Conservation (phyloP, 495 filamentous ascomycete genomes). For the Podospora anserina region DNA sequence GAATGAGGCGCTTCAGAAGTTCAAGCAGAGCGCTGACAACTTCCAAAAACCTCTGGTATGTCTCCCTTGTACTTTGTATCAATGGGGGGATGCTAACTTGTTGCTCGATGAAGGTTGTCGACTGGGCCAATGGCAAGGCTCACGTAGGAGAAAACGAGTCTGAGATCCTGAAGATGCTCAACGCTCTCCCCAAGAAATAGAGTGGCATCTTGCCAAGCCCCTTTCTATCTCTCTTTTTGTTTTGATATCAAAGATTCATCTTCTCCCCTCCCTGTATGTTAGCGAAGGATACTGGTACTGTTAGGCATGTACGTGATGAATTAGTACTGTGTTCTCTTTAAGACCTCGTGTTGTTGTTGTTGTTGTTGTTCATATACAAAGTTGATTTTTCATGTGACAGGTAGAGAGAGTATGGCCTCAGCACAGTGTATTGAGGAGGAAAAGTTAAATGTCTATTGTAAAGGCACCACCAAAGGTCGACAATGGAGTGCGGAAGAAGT, state of each 20-base stretch:
- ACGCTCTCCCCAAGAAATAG: slow-evolving; percentile 49
- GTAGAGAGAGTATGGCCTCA: not conserved
- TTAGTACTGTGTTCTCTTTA: not conserved
- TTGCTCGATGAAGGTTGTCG: slow-evolving; percentile 60
- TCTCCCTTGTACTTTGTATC: slow-evolving; percentile 8
- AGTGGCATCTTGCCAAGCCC: not conserved
- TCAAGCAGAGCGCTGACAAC: slow-evolving; percentile 55
- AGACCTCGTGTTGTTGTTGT: not conserved
- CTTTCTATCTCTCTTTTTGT: not conserved
- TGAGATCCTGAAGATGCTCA: slow-evolving; percentile 77
- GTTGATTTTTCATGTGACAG: not conserved
- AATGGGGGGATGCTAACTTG: slow-evolving; percentile 14
- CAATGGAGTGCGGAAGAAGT: not conserved
- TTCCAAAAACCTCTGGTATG: slow-evolving; percentile 73
- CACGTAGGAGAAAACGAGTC: slow-evolving; percentile 74
- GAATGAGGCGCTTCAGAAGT: slow-evolving; percentile 72
- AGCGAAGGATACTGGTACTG: not conserved
- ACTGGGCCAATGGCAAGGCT: slow-evolving; percentile 88
- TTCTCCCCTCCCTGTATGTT: slow-evolving; percentile 8
- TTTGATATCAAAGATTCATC: slow-evolving; percentile 7
- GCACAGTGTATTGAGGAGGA: not conserved
- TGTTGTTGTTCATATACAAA: not conserved
- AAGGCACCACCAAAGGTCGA: too few relatives aligned
- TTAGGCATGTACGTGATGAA: not conserved
- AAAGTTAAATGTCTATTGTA: not conserved